Evolutionary conservation across 2,329 filamentous ascomycete species (phyloP), one percentile per base, ranked within the genome.

Genomic region (Aureobasidium sp.): DNA sequence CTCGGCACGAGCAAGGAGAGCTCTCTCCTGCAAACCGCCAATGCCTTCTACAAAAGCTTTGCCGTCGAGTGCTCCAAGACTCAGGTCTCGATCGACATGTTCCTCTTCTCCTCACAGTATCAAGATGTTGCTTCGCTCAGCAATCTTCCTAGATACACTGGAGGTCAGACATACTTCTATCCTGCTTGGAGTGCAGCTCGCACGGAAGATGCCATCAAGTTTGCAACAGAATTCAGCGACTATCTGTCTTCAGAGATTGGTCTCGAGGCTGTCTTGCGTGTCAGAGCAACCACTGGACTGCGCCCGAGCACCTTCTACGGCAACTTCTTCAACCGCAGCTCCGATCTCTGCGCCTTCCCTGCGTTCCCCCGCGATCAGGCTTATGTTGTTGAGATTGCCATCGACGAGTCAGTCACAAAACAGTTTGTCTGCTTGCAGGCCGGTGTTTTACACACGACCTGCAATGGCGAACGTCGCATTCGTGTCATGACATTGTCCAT

Each of bases 261-360:
- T 0, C 74, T 98, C 30, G 93, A 98, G 71, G 93, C 93, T 38
- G 93, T 98, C 32, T 84, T 98, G 53, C 86, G 93, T 67, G 93
- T 98, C 34, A 85, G 93, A 60, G 93, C 93, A 16, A 96, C 90
- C 2, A 97, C 90, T 21, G 93, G 93, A 49, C 74, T 98, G 55
- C 84, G 93, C 51, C 97, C 97, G 87, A 95, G 85, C 73, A 90
- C 91, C 2, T 98, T 98, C 73, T 98, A 97, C 70, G 93, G 93
- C 61, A 98, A 98, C 74, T 98, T 98, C 73, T 98, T 98, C 79
- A 98, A 97, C 75, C 82, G 93, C 62, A 95, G 89, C 67, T 96
- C 90, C 14, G 93, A 98, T 72, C 81, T 98, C 27, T 97, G 93
- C 68, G 93, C 93, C 11, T 98, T 98, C 78, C 93, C 93, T 1